Evolutionary conservation across 441 rosid species (phyloP).

Genomic region (Brassica hybrid): DNA sequence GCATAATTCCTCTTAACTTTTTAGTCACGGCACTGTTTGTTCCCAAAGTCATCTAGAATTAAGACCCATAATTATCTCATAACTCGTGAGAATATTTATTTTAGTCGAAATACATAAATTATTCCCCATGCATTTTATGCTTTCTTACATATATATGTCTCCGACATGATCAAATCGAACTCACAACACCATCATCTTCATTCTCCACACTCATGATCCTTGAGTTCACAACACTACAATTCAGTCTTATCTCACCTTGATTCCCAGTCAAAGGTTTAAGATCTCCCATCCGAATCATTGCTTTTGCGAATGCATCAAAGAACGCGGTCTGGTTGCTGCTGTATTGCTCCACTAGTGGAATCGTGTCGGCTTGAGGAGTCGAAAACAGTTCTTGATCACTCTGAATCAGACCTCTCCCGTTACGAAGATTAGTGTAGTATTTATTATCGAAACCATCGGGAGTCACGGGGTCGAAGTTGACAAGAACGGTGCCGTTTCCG

Average conservation of each 20-base stretch:
- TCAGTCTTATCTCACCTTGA: slow-evolving; percentile 55
- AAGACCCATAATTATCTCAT: neutral
- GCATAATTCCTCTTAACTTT: no score
- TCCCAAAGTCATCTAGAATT: neutral
- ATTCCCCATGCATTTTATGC: slow-evolving; percentile 20
- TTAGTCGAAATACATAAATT: slow-evolving; percentile 17
- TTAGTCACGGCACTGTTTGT: neutral
- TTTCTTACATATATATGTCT: slow-evolving; percentile 23
- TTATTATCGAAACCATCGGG: slow-evolving; percentile 49
- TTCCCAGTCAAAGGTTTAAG: slow-evolving; percentile 50
- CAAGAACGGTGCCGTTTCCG: slow-evolving; percentile 39
- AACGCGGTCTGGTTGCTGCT: slow-evolving; percentile 49
- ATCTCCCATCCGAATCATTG: slow-evolving; percentile 73
- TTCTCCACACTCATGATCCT: slow-evolving; percentile 13
- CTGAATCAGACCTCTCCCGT: slow-evolving; percentile 51
- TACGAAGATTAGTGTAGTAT: slow-evolving; percentile 54
- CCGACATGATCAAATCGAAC: slow-evolving; percentile 28
- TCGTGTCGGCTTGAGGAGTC: slow-evolving; percentile 47
- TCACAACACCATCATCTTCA: slow-evolving; percentile 25
- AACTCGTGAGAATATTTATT: slow-evolving; percentile 18
- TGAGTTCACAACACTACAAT: slow-evolving; percentile 57
- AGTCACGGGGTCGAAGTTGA: slow-evolving; percentile 53
- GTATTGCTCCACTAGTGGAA: slow-evolving; percentile 54
- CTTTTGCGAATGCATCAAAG: slow-evolving; percentile 50
- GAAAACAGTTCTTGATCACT: slow-evolving; percentile 72